Evolutionary conservation across 2,329 filamentous ascomycete species (phyloP), one percentile per base, ranked within the genome.

Genomic region (Venturia carpophila): DNA sequence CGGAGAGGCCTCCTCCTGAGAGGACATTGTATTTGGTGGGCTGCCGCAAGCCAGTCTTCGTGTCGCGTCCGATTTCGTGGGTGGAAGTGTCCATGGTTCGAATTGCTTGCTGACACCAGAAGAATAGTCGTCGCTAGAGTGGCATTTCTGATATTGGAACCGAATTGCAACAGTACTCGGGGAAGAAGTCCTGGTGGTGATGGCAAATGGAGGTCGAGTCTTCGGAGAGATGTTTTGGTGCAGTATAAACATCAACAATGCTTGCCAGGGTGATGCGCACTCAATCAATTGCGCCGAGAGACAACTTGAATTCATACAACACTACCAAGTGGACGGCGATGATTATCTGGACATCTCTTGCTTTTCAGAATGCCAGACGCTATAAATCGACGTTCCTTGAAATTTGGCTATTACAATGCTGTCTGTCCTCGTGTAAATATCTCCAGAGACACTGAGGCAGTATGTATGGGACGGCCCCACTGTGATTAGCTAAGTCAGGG

Each of bases 1-100:
- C 83, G 66, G 72, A 73, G 49, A 85, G 76, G 47, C 47, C 47
- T 58, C 74, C 68, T 71, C 68, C 69, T 21, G 72, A 68, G 15
- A 69, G 67, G 10, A 73, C 72, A 30, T 69, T 69, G 37, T 74
- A 71, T 41, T 71, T 72, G 64, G 70, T 74, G 1, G 74, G 74
- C 24, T 71, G 75, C 7, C 72, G 75, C 42, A 77, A 67, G 43
- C 71, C 70, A 41, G 76, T 76, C 15, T 58, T 58, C 6, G 52
- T 58, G 30, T 58, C 52, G 52, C 52, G 52, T 58, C 52, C 52
- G 52, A 6, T 17, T 6, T 58, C 52, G 15, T n/a, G 19, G 37
- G 52, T 37, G 15, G 52, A 58, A 37, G 52, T n/a, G 15, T 58
- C 52, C 52, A 58, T 66, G 64, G 60, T 27, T 5, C 11, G 15